These are phyloP conservation scores for Solanum hybrid DNA, from an alignment of 305 asterid species.

Conservation along the genomic window DNA sequence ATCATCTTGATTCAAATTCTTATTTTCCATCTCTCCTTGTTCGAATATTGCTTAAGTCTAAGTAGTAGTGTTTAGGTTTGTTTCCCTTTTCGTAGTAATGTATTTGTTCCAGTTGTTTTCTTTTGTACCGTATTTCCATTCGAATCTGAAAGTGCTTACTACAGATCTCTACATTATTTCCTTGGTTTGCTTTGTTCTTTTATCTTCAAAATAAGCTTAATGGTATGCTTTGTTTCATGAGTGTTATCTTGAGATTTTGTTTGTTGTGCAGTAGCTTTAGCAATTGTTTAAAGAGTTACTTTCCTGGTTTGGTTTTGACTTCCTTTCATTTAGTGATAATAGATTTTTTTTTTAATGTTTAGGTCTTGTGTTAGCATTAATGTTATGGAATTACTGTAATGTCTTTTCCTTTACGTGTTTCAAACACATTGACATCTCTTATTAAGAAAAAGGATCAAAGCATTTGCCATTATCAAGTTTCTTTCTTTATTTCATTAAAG, in stretches of 20 bases:
- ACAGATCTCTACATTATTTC: not conserved
- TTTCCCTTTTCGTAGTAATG: not conserved
- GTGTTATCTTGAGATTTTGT: not conserved
- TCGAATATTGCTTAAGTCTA: not conserved
- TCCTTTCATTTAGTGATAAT: not conserved
- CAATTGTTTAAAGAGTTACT: no score
- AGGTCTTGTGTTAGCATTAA: not conserved
- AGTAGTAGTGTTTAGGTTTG: not conserved
- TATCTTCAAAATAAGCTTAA: not conserved
- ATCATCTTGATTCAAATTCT: not conserved
- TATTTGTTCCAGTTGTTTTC: not conserved
- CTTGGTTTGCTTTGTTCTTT: not conserved
- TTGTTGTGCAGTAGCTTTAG: not conserved
- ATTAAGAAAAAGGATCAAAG: not conserved
- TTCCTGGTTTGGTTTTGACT: not conserved
- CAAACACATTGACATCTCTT: not conserved
- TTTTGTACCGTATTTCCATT: not conserved
- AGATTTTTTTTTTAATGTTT: no score
- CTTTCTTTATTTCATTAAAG: not conserved
- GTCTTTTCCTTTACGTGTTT: not conserved
- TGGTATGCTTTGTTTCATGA: not conserved
- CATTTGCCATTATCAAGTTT: not conserved
- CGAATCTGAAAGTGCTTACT: not conserved
- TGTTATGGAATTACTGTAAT: not conserved
- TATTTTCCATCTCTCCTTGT: not conserved